These are phyloP conservation scores for Sphagnum fallax DNA, from an alignment of 228 moss, liverwort and hornwort species.

Conservation along the genomic window DNA sequence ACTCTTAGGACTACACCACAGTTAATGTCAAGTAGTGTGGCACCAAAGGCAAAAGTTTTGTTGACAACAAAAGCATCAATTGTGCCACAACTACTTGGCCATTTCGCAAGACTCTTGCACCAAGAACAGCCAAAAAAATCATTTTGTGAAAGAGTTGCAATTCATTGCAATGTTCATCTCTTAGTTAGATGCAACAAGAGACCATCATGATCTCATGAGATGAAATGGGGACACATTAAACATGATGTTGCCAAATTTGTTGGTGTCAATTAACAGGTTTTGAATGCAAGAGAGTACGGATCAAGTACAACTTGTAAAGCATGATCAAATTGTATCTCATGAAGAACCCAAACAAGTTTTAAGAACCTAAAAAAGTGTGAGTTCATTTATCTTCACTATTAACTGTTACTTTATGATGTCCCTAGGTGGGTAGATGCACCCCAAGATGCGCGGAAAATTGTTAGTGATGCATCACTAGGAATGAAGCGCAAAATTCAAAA, in stretches of 20 bases:
- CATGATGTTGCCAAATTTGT: not conserved
- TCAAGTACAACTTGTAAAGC: not conserved
- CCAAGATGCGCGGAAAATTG: not conserved
- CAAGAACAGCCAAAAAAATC: no score
- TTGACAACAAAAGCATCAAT: no score
- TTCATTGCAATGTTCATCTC: no score
- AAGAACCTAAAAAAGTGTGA: not conserved
- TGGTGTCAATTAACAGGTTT: not conserved
- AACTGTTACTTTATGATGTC: not conserved
- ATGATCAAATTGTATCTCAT: not conserved
- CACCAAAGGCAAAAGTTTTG: no score
- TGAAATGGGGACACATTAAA: not conserved
- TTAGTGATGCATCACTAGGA: not conserved
- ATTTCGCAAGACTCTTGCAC: no score
- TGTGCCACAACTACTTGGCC: no score
- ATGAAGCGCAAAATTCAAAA: not conserved
- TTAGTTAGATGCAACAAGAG: no score
- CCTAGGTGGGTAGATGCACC: not conserved
- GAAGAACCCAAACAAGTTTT: not conserved
- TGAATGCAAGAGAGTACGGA: not conserved
- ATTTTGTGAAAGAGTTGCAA: no score
- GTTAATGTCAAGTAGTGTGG: no score
- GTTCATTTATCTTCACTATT: not conserved
- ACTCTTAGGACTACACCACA: no score
- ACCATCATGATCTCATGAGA: not conserved